phyloP scores from a whole-genome alignment of 2,329 filamentous ascomycete genomes.

The Xylaria multiplex region DNA sequence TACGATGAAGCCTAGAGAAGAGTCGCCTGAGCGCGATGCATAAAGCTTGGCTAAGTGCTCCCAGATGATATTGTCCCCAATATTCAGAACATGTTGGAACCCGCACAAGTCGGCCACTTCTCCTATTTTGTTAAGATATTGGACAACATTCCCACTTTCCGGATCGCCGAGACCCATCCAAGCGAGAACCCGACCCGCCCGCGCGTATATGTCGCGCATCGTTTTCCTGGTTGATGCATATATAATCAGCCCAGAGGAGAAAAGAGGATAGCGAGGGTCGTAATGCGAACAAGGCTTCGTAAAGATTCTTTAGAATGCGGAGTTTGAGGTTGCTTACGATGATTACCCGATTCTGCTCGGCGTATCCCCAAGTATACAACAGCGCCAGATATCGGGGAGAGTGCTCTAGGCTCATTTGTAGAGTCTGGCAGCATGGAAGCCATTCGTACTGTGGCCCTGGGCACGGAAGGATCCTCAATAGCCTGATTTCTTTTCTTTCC shows the following conservation, averaged over 20 bases:
- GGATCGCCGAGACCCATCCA: conserved; percentile 13
- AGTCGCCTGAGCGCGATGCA: conserved; percentile 3
- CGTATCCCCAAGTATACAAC: conserved; percentile 5
- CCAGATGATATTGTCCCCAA: conserved; percentile 4
- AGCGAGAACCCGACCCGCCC: conserved; percentile 5
- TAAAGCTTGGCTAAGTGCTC: conserved; percentile 5
- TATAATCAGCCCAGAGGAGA: conserved; percentile 3
- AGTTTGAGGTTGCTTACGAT: conserved; percentile 5
- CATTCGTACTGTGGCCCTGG: not conserved
- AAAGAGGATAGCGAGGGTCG: conserved; percentile 2
- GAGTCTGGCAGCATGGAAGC: conserved; percentile 5
- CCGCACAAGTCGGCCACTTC: conserved; percentile 1
- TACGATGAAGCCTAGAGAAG: conserved; percentile 1
- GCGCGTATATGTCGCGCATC: conserved; percentile 13
- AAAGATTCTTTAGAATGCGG: conserved; percentile 1
- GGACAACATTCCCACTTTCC: not conserved
- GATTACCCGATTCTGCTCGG: conserved; percentile 4
- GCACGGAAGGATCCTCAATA: conserved; percentile 3
- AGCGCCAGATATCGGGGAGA: conserved; percentile 4
- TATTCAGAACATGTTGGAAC: conserved; percentile 8
- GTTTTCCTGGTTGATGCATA: conserved; percentile 8
- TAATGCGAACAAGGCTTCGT: conserved; percentile 5
- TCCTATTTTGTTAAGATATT: conserved; percentile 7
- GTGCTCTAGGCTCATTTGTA: conserved; percentile 1
- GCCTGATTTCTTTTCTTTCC: conserved; percentile 5